These are phyloP conservation scores for Oryza glaberrima DNA, from an alignment of 176 grass and related monocot genomes.

Conservation along the genomic window DNA sequence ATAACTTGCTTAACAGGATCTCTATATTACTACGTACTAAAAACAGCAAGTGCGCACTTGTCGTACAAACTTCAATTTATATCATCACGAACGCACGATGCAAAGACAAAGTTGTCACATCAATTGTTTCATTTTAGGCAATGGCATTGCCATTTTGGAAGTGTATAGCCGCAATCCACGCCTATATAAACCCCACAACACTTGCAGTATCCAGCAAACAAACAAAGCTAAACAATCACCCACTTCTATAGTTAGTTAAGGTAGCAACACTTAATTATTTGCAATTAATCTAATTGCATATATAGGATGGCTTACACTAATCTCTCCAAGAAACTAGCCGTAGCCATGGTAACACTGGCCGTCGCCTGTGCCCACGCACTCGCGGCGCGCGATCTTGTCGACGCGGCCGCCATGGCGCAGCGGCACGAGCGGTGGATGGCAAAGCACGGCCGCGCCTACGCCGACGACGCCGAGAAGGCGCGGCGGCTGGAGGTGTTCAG, in stretches of 20 bases:
- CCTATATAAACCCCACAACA: neutral
- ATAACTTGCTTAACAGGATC: no score
- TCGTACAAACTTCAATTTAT: neutral
- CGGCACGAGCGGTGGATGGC: slow-evolving; percentile 50
- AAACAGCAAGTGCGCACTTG: neutral
- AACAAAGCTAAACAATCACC: neutral
- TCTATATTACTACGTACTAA: no score
- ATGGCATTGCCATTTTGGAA: neutral
- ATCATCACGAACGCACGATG: neutral
- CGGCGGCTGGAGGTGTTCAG: slow-evolving; percentile 47
- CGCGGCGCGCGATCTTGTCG: neutral
- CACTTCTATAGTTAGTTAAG: no score
- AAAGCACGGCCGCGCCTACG: slow-evolving; percentile 40
- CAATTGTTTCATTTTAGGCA: neutral
- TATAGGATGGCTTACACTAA: no score
- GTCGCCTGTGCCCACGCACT: neutral
- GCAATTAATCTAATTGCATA: no score
- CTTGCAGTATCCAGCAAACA: slow-evolving; percentile 3
- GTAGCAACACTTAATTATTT: no score
- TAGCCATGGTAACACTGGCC: neutral
- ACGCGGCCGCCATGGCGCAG: neutral
- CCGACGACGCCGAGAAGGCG: slow-evolving; percentile 42
- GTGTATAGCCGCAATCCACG: neutral
- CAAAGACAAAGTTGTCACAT: no score
- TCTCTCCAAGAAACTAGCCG: no score